Evolutionary conservation across 345 rosid species (phyloP).

Genomic region (Camelina hispida): DNA sequence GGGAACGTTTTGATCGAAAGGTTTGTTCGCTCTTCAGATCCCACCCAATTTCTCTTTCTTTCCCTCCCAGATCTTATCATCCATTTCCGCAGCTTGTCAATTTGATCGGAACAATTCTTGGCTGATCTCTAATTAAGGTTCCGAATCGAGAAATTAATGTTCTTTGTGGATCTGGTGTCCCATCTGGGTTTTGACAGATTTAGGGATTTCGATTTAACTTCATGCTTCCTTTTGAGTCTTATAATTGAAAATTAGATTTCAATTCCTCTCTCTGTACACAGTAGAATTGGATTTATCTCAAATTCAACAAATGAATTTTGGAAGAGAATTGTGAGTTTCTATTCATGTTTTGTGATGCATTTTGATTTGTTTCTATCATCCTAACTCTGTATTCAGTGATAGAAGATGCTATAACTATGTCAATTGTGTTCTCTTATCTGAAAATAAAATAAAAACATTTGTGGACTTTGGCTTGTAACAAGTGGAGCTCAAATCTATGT

Average conservation of each 20-base stretch:
- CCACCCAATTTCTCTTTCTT: background rate
- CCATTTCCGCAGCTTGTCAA: conserved; percentile 15
- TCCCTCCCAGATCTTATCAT: background rate
- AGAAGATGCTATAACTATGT: background rate
- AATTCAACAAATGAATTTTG: background rate
- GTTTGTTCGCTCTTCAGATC: conserved; percentile 43
- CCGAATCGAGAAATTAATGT: conserved; percentile 8
- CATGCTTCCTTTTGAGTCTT: background rate
- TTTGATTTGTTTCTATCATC: background rate
- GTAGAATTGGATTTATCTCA: background rate
- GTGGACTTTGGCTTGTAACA: background rate
- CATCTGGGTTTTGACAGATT: background rate
- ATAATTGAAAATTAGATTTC: conserved; percentile 3
- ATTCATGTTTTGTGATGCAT: background rate
- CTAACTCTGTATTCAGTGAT: conserved; percentile 1
- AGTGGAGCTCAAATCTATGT: conserved; percentile 9
- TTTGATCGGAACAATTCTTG: conserved; percentile 15
- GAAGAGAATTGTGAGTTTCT: background rate
- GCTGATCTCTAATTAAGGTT: background rate
- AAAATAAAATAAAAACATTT: background rate
- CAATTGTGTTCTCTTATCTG: background rate
- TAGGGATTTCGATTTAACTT: background rate
- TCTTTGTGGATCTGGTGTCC: conserved; percentile 9
- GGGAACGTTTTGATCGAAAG: conserved; percentile 78
- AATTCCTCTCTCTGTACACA: background rate